Evolutionary conservation across 345 rosid species (phyloP), one percentile per base, ranked within the genome.

Genomic region (Angophora floribunda): DNA sequence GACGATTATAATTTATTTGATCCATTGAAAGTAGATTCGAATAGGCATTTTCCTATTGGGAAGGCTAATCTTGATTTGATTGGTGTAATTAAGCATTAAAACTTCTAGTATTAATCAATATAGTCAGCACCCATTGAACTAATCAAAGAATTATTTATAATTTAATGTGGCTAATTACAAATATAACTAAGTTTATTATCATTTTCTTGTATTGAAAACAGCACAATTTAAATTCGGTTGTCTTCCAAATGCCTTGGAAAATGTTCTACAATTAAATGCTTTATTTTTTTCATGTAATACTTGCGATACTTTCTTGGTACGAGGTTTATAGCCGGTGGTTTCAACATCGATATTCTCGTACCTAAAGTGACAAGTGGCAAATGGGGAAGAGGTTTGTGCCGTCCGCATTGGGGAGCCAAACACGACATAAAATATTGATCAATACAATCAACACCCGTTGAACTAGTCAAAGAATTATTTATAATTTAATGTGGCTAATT

Each of bases 381-480:
- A 4, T 9, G n/a, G 63, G 28, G 22, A 57, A 11, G 22, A 9
- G 67, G 30, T 28, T 5, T 59, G 15, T 26, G 67, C 67, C 15
- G 67, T 28, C 67, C 67, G 26, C 11, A 30, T 59, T 59, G 67
- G 30, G 67, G 28, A 59, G 67, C 67, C 67, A 59, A 59, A 12
- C 67, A 61, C 15, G 30, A 59, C 67, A 26, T 26, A 59, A 59
- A 59, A n/a, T 0, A 17, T 67, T 67, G 44, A 44, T 30, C 5
- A 30, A 15, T 0, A 15, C 7, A 15, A 11, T 30, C 78, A 67
- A 30, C 0, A 30, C 44, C 12, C 0, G 11, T 30, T 30, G 78
- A 67, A 32, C 78, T 67, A 15, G 15, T 67, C 0, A 32, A 67
- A 7, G 3, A 30, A 30, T 15, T 15, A 15, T 32, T 9, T 67